Base-by-base conservation (phyloP, 1,284 basidiomycete species). In the Pterula multifida region DNA sequence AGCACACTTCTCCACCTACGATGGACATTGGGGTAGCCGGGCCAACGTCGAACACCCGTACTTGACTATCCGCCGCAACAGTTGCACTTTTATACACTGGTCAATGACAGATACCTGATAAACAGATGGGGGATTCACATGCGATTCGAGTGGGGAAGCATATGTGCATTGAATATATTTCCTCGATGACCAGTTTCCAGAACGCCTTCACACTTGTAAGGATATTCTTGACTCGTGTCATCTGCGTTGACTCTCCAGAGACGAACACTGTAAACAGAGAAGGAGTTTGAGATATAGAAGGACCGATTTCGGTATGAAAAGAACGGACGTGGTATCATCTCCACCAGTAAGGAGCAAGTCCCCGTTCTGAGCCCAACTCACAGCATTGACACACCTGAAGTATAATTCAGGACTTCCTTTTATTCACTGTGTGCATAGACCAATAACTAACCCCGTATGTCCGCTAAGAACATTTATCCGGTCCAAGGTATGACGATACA, bases 91-190 rank as follows among this genome's bases (percentile, higher is more conserved):
- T 49, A 26, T 42, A 36, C 45, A 52, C 47, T 39, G 21, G 59
- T 55, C 15, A 58, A 60, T 23, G 56, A 62, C 23, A 49, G 57
- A 11, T 42, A 46, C 52, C 53, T 36, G 57, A 54, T 19, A 42
- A 53, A 28, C 17, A 13, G 39, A 52, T 50, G 3, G 19, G 47
- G 48, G 49, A 65, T 73, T 65, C 58, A 83, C 81, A 83, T 79
- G 54, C 78, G 70, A 35, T 76, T 71, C 17, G 83, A 83, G 57
- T 79, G 69, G 0, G 91, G 90, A 1, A 95, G 71, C 73, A 89
- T 87, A 50, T 89, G 81, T 1, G 81, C 81, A 52, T 81, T 85
- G 70, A 97, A 97, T 53, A 97, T 92, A 61, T 96, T 96, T 15
- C 76, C 79, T 24, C 69, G 73, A 66, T 97, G 93, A 1, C 88